Percentiles rank a stretch among this genome's conserved stretches.
These are phyloP conservation scores for Flammula alnicola DNA, from an alignment of 1,284 basidiomycete species.

Conservation along the genomic window DNA sequence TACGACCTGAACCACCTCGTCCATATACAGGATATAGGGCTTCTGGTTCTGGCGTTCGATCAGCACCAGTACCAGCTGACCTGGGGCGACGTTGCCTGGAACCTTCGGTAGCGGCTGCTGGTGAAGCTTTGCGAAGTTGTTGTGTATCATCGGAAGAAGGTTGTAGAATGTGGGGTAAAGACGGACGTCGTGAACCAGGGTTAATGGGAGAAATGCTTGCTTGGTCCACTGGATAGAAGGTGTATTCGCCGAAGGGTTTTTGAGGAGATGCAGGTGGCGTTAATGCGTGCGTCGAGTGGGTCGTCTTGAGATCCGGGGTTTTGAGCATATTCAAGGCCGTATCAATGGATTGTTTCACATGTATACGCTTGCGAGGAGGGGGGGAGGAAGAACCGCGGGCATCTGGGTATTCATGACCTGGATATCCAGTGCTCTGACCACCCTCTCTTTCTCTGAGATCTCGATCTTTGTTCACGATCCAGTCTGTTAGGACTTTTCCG, in stretches of 20 bases:
- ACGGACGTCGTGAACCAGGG: slow-evolving; percentile 44
- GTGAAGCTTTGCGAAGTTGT: slow-evolving; percentile 33
- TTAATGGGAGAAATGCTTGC: slow-evolving; percentile 32
- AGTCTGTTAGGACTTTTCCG: slow-evolving; percentile 59
- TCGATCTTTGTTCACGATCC: slow-evolving; percentile 62
- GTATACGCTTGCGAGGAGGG: slow-evolving; percentile 45
- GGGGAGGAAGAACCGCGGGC: slow-evolving; percentile 25
- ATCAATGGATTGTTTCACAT: slow-evolving; percentile 68
- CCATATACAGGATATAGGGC: slow-evolving; percentile 30
- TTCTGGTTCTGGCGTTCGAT: slow-evolving; percentile 37
- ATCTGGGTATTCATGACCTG: slow-evolving; percentile 27
- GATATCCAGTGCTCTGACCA: not conserved
- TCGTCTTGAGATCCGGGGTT: slow-evolving; percentile 39
- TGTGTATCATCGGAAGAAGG: slow-evolving; percentile 29
- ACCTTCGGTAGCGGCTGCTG: slow-evolving; percentile 20
- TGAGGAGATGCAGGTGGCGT: slow-evolving; percentile 48
- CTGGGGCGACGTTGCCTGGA: slow-evolving; percentile 52
- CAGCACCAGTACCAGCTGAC: slow-evolving; percentile 61
- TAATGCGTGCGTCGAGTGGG: slow-evolving; percentile 31
- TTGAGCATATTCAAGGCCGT: slow-evolving; percentile 62
- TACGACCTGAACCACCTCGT: slow-evolving; percentile 40
- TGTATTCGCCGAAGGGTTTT: slow-evolving; percentile 43
- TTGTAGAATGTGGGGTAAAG: slow-evolving; percentile 46
- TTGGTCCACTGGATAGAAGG: slow-evolving; percentile 37
- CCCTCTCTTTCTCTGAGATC: slow-evolving; percentile 53